These are phyloP conservation scores for Solanum pinnatisectum DNA, from an alignment of 257 asterid genomes.

Conservation along the genomic window DNA sequence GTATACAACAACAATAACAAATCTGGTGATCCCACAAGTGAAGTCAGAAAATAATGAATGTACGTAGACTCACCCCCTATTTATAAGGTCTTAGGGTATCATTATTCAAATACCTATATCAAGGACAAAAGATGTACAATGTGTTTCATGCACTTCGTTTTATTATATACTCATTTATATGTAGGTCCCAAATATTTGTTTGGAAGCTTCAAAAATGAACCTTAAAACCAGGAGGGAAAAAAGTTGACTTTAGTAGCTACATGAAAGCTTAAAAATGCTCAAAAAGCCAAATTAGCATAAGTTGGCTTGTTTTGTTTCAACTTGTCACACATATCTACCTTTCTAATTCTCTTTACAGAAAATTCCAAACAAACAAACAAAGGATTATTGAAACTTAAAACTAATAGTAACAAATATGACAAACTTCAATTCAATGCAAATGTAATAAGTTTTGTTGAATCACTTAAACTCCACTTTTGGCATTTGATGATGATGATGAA, in stretches of 20 bases:
- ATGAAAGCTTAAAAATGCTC: background rate
- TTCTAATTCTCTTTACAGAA: background rate
- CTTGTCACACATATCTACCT: conserved; percentile 1
- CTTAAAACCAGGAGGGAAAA: conserved; percentile 4
- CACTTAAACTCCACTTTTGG: conserved; percentile 10
- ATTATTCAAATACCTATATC: background rate
- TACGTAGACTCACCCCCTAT: accelerated
- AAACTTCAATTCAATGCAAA: background rate
- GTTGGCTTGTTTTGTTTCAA: background rate
- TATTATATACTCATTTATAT: background rate
- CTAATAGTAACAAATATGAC: background rate
- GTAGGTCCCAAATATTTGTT: too few relatives aligned
- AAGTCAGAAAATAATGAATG: background rate
- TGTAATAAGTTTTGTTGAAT: background rate
- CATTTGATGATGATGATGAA: conserved; percentile 25
- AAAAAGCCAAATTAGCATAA: conserved; percentile 2
- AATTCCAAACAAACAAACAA: background rate
- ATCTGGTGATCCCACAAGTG: too few relatives aligned
- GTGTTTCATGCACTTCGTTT: background rate
- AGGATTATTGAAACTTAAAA: background rate
- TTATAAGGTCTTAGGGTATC: background rate
- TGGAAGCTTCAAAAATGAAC: background rate
- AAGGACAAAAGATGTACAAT: background rate
- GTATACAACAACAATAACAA: too few relatives aligned
- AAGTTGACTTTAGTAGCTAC: background rate